Evolutionary conservation across 2,329 filamentous ascomycete species (phyloP), one percentile per base, ranked within the genome.

Genomic region (Zelopaecilomyces penicillatus): DNA sequence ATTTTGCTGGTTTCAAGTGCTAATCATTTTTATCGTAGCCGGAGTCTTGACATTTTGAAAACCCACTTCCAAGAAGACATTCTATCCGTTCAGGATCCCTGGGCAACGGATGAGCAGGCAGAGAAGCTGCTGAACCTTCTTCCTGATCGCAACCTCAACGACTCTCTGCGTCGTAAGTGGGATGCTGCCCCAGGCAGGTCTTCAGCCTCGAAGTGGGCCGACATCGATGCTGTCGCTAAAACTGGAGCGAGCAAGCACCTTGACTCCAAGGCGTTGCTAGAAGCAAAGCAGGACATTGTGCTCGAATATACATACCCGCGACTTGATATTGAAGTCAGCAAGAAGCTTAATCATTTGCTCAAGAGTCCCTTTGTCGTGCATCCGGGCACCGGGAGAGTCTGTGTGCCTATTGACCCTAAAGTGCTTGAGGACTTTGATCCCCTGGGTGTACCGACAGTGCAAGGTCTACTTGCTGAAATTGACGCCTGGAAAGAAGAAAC

Each of bases 221-320:
- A 97, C 62, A 97, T 98, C 56, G 87, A 97, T 61, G 72, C 80
- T 1, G 64, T 95, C 9, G 93, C 91, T 39, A 87, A 87, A 64
- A 79, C 82, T 1, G 85, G 86, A 31, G 79, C 79, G 29, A 80
- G 81, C 59, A 84, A 81, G 57, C 74, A 75, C 7, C 75, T 95
- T n/a, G 83, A 93, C 54, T 65, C 81, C 0, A 80, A 76, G 50
- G 80, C 83, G 3, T 75, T 98, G 9, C 76, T 85, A 6, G 87
- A 96, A 57, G 88, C 89, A 26, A 97, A 96, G 67, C 89, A 96
- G 63, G 93, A 97, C 60, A 86, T 98, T 50, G 83, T 97, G 4
- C 78, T 98, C 30, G 93, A 98, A 67, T 97, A 98, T 68, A 96
- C 93, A 5, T 98, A 98, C 65, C 93, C 93, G 3, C 84, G 93